Evolutionary conservation across 495 filamentous ascomycete species (phyloP), one percentile per base, ranked within the genome.

Genomic region (Jackrogersella minutella): DNA sequence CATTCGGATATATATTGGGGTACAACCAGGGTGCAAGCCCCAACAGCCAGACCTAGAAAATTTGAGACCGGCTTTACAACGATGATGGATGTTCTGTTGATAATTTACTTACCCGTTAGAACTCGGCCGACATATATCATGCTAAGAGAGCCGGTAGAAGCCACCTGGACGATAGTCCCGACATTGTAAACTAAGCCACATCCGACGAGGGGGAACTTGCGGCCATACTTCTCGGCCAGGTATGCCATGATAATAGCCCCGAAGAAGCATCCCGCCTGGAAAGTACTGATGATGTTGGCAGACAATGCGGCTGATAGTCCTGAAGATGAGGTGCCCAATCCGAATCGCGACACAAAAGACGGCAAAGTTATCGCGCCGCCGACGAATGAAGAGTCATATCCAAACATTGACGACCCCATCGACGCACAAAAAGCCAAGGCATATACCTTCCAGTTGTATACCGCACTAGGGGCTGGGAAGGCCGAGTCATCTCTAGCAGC

Each of bases 1-100:
- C 43, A 47, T 14, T 47, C 43, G 13, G 43, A 47, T 47, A 47
- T 47, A 28, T 47, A 47, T 28, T 47, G 43, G 5, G 43, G 43
- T n/a, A 47, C 43, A 14, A 47, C 43, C 13, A 47, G 43, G 10
- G 43, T 47, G 26, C 10, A 19, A 11, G 43, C 43, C 5, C 43
- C 43, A 2, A 47, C 43, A 1, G 17, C 43, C 8, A 47, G 24
- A 14, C 43, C 43, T 47, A 16, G 11, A 47, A 28, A 28, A 26
- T 5, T 26, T 47, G n/a, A 47, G 22, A 28, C 22, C 10, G 13
- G 7, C 11, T 28, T 1, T 11, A 47, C 7, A 19, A 1, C 22
- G 41, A 26, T 10, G 10, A 13, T 10, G 7, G 26, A 11, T 6
- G 2, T 2, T 22, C 7, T n/a, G 22, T 24, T 47, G 5, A 37